Base-by-base conservation (phyloP, 257 asterid genomes). In the Capsicum pubescens region DNA sequence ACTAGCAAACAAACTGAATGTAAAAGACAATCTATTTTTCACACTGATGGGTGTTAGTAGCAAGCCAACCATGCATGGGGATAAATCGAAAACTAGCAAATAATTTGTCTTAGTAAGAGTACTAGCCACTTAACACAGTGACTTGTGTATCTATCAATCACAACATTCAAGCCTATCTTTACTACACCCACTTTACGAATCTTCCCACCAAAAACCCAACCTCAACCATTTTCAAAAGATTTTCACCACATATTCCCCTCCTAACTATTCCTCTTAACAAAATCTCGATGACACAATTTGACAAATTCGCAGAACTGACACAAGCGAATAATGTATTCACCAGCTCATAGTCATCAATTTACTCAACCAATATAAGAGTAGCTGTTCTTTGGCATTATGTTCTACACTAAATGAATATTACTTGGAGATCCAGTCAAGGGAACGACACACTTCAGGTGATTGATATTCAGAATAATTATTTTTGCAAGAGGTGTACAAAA, bases 41-140 rank as follows among this genome's bases (percentile, higher is more conserved):
- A 35, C 74, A 67, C 19, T 14, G 50, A 13, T 13, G 74, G 35
- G 35, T 35, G 19, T 13, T 3, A 14, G 74, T 13, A 35, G 76
- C 52, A 68, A 3, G 50, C 21, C 52, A 68, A 36, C 21, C 52
- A 68, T 36, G 26, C 76, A 36, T 14, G 52, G 21, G 36, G 76
- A 36, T 15, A 68, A 67, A 68, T 68, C 21, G 76, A 36, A 67
- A 14, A 68, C 50, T 68, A 68, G 52, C 76, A 68, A 67, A 68
- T 36, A 36, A 36, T 68, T 19, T 39, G 32, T 26, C 1, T 26
- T 26, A 26, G 32, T 26, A 26, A 26, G 32, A 26, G 32, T 26
- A 26, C 32, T 26, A 26, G 32, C 32, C 32, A 26, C 32, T 26
- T 26, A 26, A 26, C 32, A 26, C 32, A 26, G 32, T 26, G 32